These are phyloP conservation scores for Suillus decipiens DNA, from an alignment of 768 basidiomycete genomes.

Conservation along the genomic window DNA sequence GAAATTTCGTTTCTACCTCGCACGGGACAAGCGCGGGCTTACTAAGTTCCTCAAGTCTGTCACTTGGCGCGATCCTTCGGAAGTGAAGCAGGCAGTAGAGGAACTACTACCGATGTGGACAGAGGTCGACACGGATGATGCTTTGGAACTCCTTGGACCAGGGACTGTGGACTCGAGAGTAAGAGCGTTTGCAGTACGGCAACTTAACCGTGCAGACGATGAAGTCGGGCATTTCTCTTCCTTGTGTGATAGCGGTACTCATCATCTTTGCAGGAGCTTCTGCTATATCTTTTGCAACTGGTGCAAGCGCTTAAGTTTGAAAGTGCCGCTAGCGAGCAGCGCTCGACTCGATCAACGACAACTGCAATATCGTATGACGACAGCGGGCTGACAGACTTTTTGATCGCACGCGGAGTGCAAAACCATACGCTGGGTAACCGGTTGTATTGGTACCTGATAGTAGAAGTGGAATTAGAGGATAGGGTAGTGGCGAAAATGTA, in stretches of 20 bases:
- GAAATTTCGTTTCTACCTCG: conserved; percentile 97
- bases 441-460: conserved; percentile 97
- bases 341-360: conserved; percentile 69
- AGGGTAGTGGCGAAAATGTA: conserved; percentile 91
- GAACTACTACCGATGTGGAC: conserved; percentile 95
- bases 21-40: conserved; percentile 86
- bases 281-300: conserved; percentile 90
- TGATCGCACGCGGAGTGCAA: conserved; percentile 80
- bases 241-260: background rate
- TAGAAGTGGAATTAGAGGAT: conserved; percentile 85
- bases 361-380: conserved; percentile 86
- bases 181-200: conserved; percentile 89
- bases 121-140: conserved; percentile 95
- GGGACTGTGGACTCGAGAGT: conserved; percentile 89
- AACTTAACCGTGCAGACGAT: conserved; percentile 89
- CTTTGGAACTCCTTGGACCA: conserved; percentile 91
- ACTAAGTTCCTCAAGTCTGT: conserved; percentile 98
- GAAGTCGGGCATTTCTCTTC: conserved; percentile 39
- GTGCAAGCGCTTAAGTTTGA: conserved; percentile 99
- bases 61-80: conserved; percentile 93
- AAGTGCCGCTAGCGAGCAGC: conserved; percentile 73
- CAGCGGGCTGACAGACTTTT: conserved; percentile 90
- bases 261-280: conserved; percentile 65
- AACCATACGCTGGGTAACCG: conserved; percentile 88
- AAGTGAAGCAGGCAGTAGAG: conserved; percentile 98